Evolutionary conservation across 768 basidiomycete species (phyloP).

Genomic region (Collybiopsis luxurians): DNA sequence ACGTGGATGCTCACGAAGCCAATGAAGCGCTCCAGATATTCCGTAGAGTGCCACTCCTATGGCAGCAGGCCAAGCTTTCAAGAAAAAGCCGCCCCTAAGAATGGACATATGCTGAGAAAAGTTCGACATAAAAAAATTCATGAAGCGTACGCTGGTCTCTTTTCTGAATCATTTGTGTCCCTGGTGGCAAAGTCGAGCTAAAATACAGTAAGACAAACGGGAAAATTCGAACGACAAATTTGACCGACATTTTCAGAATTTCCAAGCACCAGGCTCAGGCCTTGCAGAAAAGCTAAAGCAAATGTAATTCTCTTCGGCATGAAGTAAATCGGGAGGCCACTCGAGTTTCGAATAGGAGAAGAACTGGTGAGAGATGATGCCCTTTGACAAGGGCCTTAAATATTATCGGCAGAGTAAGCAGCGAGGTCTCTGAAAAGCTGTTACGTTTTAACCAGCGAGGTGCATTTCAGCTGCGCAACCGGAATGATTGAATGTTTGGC

Average conservation of each 20-base stretch:
- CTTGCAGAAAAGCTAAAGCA: no score
- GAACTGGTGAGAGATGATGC: no score
- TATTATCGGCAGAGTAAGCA: not conserved
- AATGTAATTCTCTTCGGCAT: no score
- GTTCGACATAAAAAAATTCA: not conserved
- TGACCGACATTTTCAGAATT: no score
- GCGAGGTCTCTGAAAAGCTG: not conserved
- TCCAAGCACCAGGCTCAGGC: no score
- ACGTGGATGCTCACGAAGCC: slow-evolving; percentile 13
- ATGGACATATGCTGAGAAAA: not conserved
- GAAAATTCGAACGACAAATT: no score
- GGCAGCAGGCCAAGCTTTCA: slow-evolving; percentile 10
- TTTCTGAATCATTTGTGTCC: not conserved
- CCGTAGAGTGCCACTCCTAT: slow-evolving; percentile 9
- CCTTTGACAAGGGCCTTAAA: not conserved
- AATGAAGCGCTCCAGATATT: slow-evolving; percentile 9
- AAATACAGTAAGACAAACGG: no score
- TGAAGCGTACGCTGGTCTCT: not conserved
- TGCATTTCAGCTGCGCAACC: not conserved
- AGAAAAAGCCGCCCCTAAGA: slow-evolving; percentile 8
- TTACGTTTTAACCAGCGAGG: not conserved
- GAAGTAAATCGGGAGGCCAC: no score
- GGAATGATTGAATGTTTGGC: no score
- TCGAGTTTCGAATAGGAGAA: no score
- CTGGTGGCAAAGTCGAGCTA: not conserved